Conservation (phyloP, 1,284 basidiomycete genomes). For the Malassezia sympodialis region DNA sequence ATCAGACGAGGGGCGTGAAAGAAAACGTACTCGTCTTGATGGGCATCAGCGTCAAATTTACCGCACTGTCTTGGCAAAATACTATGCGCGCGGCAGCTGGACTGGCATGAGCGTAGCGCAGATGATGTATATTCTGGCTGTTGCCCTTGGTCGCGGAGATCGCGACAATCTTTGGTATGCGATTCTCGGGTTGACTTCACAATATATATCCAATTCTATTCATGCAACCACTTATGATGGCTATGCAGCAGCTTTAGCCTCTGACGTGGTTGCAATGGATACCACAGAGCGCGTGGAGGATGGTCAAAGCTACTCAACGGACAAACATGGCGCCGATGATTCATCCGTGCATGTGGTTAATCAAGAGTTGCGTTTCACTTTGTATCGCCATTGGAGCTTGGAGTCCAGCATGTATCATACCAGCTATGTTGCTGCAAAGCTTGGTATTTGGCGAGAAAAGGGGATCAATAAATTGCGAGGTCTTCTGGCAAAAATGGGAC, state of each 20-base stretch:
- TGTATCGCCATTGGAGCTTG: constrained; percentile 93
- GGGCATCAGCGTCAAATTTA: constrained; percentile 26
- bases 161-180: constrained; percentile 93
- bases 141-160: constrained; percentile 75
- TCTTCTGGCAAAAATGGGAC: constrained; percentile 95
- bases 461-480: constrained; percentile 80
- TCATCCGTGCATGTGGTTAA: constrained; percentile 29
- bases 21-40: constrained; percentile 13
- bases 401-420: constrained; percentile 98
- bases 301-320: constrained; percentile 17
- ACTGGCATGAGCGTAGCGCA: constrained; percentile 81
- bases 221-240: constrained; percentile 72
- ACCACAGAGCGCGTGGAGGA: constrained; percentile 3
- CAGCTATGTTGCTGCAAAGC: constrained; percentile 83
- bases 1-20: neutral
- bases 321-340: constrained; percentile 33
- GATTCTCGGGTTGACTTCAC: constrained; percentile 83
- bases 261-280: constrained; percentile 33
- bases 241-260: constrained; percentile 29
- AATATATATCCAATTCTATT: constrained; percentile 78
- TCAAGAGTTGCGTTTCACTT: constrained; percentile 60
- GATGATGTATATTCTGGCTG: constrained; percentile 80
- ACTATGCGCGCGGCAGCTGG: constrained; percentile 76
- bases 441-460: constrained; percentile 91
- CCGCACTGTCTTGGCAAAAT: constrained; percentile 48